Conservation (phyloP, 148 eudicot species). For the Beta vulgaris region DNA sequence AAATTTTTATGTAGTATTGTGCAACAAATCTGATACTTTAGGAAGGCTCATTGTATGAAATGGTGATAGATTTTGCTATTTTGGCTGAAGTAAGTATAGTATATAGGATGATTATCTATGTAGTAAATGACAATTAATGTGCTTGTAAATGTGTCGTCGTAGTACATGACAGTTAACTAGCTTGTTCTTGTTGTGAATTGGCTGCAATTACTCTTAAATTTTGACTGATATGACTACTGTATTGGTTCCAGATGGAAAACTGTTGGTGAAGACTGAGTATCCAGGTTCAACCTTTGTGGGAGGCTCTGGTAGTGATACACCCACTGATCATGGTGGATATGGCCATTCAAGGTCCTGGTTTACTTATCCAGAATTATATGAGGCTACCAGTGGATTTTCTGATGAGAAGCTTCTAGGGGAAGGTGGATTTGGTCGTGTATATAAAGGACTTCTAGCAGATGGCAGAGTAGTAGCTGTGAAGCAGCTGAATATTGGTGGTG, state of each 20-base stretch:
- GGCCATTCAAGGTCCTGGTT: slow-evolving; percentile 58
- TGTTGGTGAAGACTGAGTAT: slow-evolving; percentile 38
- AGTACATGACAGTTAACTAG: background rate
- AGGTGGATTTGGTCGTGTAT: slow-evolving; percentile 75
- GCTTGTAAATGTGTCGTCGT: slow-evolving; percentile 5
- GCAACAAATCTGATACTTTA: background rate
- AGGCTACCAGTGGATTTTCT: slow-evolving; percentile 62
- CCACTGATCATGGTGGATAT: slow-evolving; percentile 41
- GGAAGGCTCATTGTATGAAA: background rate
- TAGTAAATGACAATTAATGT: background rate
- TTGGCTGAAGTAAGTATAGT: background rate
- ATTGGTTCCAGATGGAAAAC: slow-evolving; percentile 37
- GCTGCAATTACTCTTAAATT: background rate
- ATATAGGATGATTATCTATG: background rate
- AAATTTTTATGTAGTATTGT: background rate
- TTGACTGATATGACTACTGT: background rate
- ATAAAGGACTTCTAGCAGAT: slow-evolving; percentile 56
- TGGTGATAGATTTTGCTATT: background rate
- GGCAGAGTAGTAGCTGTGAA: slow-evolving; percentile 67
- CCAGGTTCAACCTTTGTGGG: slow-evolving; percentile 37
- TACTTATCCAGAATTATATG: slow-evolving; percentile 51
- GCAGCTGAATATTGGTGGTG: slow-evolving; percentile 57
- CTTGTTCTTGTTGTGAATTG: background rate
- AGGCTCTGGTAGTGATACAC: slow-evolving; percentile 35
- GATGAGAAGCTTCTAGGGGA: slow-evolving; percentile 57